Evolutionary conservation across 2,329 filamentous ascomycete genomes (phyloP), one percentile per base, ranked within the genome.

Genomic region (Daldinia eschscholtzii): DNA sequence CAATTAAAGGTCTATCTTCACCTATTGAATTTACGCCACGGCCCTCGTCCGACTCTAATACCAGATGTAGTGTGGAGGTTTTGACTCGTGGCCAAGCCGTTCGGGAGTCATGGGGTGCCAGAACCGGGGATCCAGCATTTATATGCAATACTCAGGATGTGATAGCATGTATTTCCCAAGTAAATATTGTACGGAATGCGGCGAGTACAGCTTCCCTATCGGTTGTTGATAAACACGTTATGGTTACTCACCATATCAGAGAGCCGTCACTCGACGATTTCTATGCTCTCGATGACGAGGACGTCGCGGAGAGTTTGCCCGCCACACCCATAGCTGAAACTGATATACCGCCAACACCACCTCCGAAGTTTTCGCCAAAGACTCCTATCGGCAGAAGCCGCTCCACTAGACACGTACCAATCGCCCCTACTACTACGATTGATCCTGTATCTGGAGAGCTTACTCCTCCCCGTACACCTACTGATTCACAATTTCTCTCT

Each of bases 211-310:
- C 70, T 15, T 75, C 78, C 1, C 70, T 76, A 1, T 80, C 79
- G 9, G 64, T 67, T n/a, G 48, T 73, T 7, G 68, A 67, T n/a
- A 61, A 48, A 68, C 71, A 37, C 70, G 71, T 55, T 39, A 63
- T 56, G 76, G 72, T 75, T 30, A 80, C 79, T 61, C 75, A 79
- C 1, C 79, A 82, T 1, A 80, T 88, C 3, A 79, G 80, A 52
- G 86, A 88, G 71, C 86, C 86, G 5, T 83, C 83, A 41, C 78
- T 88, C 23, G 81, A 82, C 18, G 87, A 89, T 42, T 88, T 89
- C 58, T 79, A 87, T 60, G 80, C 81, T 20, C 79, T 89, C 5
- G 85, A 82, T 64, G 87, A 89, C 66, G 86, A 89, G 33, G 87
- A 89, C 62, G 87, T 89, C 67, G 85, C 86, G 7, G 87, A 89